Evolutionary conservation across 2,329 filamentous ascomycete genomes (phyloP).

Genomic region (Hypoxylon sp.): DNA sequence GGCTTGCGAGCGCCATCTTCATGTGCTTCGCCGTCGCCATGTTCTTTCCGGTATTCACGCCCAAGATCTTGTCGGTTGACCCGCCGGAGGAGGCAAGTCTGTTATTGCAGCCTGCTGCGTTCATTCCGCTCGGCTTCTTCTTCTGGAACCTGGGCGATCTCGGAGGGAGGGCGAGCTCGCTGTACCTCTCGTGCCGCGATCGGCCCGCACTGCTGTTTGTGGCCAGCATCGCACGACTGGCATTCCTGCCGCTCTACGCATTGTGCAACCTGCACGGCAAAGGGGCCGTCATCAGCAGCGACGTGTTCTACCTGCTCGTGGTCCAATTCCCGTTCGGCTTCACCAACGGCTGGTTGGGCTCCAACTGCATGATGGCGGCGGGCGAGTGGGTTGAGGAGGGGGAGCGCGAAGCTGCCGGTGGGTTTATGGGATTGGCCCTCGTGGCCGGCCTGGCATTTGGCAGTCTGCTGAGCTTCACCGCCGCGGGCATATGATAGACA

Average conservation of each 20-base stretch:
- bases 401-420: conserved; percentile 87
- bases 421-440: conserved; percentile 93
- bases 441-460: conserved; percentile 82
- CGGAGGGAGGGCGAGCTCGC: conserved; percentile 73
- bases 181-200: conserved; percentile 61
- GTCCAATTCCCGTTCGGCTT: conserved; percentile 86
- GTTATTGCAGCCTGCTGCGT: conserved; percentile 75
- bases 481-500: conserved; percentile 57
- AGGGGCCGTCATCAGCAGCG: conserved; percentile 78
- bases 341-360: conserved; percentile 86
- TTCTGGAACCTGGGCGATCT: conserved; percentile 95
- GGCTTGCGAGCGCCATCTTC: conserved; percentile 79
- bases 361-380: conserved; percentile 90
- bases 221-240: conserved; percentile 68
- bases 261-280: conserved; percentile 86
- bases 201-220: conserved; percentile 73
- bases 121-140: conserved; percentile 89
- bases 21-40: conserved; percentile 86
- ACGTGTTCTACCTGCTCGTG: conserved; percentile 85
- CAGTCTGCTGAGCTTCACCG: conserved; percentile 88
- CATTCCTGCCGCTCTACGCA: conserved; percentile 84
- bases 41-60: conserved; percentile 94
- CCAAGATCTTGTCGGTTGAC: conserved; percentile 64
- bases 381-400: conserved; percentile 80
- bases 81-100: conserved; percentile 54